These are phyloP conservation scores for Neurospora intermedia DNA, from an alignment of 495 filamentous ascomycete species.

Conservation along the genomic window DNA sequence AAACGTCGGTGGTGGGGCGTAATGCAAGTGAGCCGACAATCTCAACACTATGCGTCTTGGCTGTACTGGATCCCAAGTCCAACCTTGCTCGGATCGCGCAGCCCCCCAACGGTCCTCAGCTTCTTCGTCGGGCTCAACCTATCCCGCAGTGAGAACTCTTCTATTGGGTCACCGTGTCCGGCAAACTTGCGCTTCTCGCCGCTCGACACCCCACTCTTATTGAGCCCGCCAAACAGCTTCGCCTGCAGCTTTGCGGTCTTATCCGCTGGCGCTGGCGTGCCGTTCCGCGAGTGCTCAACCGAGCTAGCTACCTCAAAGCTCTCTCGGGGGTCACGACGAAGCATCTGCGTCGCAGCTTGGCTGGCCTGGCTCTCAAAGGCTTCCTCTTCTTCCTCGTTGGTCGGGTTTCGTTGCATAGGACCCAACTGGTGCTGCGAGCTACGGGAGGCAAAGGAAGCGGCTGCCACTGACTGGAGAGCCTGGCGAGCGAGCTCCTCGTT, in stretches of 20 bases:
- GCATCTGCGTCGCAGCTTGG: constrained; percentile 46
- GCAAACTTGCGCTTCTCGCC: constrained; percentile 50
- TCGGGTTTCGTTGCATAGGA: constrained; percentile 4
- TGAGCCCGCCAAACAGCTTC: constrained; percentile 58
- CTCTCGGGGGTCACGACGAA: constrained; percentile 40
- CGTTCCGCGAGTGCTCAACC: constrained; percentile 29
- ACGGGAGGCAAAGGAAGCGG: constrained; percentile 33
- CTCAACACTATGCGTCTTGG: constrained; percentile 15
- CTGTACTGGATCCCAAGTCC: constrained; percentile 54
- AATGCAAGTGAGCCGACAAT: neutral
- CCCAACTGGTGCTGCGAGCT: constrained; percentile 18
- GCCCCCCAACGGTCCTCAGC: constrained; percentile 37
- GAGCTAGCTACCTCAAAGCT: constrained; percentile 38
- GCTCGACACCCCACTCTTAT: constrained; percentile 36
- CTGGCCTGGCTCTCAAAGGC: constrained; percentile 40
- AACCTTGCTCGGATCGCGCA: constrained; percentile 29
- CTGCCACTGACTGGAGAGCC: constrained; percentile 45
- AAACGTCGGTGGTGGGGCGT: neutral
- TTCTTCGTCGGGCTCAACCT: constrained; percentile 45
- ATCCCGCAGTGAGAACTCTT: constrained; percentile 19
- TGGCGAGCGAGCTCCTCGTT: constrained; percentile 49
- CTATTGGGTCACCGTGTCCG: constrained; percentile 22
- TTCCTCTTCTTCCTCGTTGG: constrained; percentile 25
- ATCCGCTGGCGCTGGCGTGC: constrained; percentile 31
- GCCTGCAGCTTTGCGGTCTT: constrained; percentile 46